Conservation (phyloP, 768 basidiomycete species). For the Lentinula aciculospora region DNA sequence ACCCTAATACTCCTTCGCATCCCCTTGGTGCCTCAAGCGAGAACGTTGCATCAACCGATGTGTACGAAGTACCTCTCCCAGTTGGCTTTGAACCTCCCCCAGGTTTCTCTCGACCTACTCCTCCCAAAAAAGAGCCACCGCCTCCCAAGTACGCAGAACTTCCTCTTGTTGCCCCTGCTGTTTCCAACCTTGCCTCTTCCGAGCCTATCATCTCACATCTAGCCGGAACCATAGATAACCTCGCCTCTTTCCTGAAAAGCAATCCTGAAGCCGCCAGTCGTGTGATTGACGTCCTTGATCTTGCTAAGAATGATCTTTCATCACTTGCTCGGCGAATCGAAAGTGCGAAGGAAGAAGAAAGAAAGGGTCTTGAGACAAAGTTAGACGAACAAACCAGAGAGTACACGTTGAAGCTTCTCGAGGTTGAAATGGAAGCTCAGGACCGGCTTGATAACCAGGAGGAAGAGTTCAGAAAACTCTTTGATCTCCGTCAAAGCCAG, state of each 20-base stretch:
- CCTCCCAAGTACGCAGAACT: constrained; percentile 33
- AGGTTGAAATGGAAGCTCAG: constrained; percentile 80
- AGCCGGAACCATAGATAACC: constrained; percentile 87
- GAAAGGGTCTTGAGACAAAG: constrained; percentile 49
- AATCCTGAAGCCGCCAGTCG: constrained; percentile 64
- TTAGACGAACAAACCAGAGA: constrained; percentile 83
- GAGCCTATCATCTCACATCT: constrained; percentile 95
- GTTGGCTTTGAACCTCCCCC: constrained; percentile 93
- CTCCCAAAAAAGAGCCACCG: constrained; percentile 37
- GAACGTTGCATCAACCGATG: constrained; percentile 12
- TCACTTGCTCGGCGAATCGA: constrained; percentile 74
- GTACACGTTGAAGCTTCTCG: constrained; percentile 75
- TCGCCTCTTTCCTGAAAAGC: constrained; percentile 76
- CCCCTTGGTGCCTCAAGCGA: neutral
- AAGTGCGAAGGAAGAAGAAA: constrained; percentile 75
- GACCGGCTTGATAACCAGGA: constrained; percentile 84
- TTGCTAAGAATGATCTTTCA: constrained; percentile 77
- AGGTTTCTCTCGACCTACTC: constrained; percentile 65
- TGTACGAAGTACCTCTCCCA: constrained; percentile 76
- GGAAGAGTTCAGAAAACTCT: constrained; percentile 76
- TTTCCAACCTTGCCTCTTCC: constrained; percentile 63
- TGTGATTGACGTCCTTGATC: constrained; percentile 70
- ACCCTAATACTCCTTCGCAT: constrained; percentile 11
- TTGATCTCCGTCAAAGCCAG: constrained; percentile 70
- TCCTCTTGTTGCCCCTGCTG: constrained; percentile 76